Conservation (phyloP, 805 yeast genomes). For the Lachancea mirantina region DNA sequence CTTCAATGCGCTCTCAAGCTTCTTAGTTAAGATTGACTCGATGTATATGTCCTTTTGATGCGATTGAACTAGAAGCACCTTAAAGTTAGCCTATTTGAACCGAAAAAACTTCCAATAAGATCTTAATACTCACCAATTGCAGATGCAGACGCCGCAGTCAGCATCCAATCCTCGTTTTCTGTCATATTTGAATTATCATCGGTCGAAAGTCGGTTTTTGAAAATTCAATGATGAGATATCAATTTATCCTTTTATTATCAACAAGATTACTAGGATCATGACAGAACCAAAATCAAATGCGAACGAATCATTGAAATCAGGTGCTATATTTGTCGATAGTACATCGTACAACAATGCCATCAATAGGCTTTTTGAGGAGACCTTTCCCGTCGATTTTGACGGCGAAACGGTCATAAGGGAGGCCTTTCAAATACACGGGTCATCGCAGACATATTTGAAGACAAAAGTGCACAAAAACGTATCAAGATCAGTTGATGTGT, state of each 20-base stretch:
- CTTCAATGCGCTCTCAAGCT: constrained; percentile 51
- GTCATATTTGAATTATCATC: too few relatives aligned
- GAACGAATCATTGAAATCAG: too few relatives aligned
- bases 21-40: constrained; percentile 45
- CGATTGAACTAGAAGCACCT: constrained; percentile 66
- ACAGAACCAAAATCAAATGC: too few relatives aligned
- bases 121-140: constrained; percentile 73
- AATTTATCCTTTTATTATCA: too few relatives aligned
- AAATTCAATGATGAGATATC: too few relatives aligned
- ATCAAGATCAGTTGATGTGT: constrained; percentile 15
- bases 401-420: constrained; percentile 19
- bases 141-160: constrained; percentile 81
- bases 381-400: background rate
- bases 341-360: constrained; percentile 18
- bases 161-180: constrained; percentile 1
- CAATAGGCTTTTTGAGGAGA: constrained; percentile 13
- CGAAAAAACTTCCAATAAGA: too few relatives aligned
- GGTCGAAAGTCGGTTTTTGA: too few relatives aligned
- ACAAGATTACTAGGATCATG: too few relatives aligned
- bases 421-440: constrained; percentile 25
- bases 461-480: constrained; percentile 13
- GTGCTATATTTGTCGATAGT: too few relatives aligned
- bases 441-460: constrained; percentile 16
- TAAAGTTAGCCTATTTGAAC: too few relatives aligned
- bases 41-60: constrained; percentile 84